Evolutionary conservation across 169 alveolate genomes (phyloP).

Genomic region (Babesia caballi): DNA sequence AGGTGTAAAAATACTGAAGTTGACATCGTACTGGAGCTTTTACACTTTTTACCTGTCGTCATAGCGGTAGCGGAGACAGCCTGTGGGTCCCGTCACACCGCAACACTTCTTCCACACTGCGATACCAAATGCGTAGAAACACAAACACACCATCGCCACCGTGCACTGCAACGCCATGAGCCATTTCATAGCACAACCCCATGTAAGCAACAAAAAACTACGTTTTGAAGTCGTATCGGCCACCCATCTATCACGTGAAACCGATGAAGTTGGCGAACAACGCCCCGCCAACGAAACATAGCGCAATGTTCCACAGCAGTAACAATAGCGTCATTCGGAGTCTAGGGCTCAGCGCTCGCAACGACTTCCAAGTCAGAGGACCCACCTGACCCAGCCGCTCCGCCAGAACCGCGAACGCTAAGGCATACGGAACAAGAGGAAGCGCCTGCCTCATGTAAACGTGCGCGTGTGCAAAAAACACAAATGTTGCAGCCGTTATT

Average conservation of each 20-base stretch:
- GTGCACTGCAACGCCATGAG: too few relatives aligned
- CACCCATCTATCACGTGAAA: slow-evolving; percentile 37
- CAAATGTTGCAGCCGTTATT: slow-evolving; percentile 14
- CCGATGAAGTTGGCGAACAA: slow-evolving; percentile 56
- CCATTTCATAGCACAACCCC: too few relatives aligned
- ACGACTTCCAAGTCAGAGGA: background rate
- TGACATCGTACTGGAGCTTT: too few relatives aligned
- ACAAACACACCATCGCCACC: too few relatives aligned
- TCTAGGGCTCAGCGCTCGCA: background rate
- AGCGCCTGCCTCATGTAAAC: slow-evolving; percentile 51
- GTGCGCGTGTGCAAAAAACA: slow-evolving; percentile 41
- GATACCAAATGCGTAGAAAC: too few relatives aligned
- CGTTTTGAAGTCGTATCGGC: too few relatives aligned
- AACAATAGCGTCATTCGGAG: background rate
- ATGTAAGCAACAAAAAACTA: too few relatives aligned
- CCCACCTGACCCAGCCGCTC: slow-evolving; percentile 9
- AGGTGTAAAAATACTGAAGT: too few relatives aligned
- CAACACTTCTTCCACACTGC: too few relatives aligned
- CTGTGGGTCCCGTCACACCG: too few relatives aligned
- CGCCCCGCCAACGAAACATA: slow-evolving; percentile 46
- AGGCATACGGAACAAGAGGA: slow-evolving; percentile 12
- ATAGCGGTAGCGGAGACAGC: too few relatives aligned
- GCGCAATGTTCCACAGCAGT: slow-evolving; percentile 11
- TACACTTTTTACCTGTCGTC: too few relatives aligned
- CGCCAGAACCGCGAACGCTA: slow-evolving; percentile 10